A percentile compares a stretch with the other conserved stretches of the same genome.
phyloP scores from a whole-genome alignment of 148 eudicot species.

The Rhododendron ovatum region DNA sequence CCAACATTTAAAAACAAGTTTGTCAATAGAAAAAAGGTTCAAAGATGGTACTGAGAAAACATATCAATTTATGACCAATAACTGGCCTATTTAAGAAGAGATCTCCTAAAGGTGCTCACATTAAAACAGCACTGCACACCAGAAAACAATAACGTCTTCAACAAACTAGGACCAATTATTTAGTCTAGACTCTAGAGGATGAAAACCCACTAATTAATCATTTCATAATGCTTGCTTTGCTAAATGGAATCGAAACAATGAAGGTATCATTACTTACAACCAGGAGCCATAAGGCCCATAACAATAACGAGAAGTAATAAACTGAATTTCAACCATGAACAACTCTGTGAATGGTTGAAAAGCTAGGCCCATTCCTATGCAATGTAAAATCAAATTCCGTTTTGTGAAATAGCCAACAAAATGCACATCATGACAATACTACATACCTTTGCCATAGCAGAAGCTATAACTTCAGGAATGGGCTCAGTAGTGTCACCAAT shows the following conservation, averaged over 20 bases:
- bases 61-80: not conserved
- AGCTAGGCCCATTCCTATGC: not conserved
- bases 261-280: not conserved
- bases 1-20: not conserved
- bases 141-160: not conserved
- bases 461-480: conserved; percentile 54
- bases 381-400: not conserved
- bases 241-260: not conserved
- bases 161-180: not conserved
- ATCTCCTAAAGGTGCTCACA: not conserved
- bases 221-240: not conserved
- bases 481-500: conserved; percentile 88
- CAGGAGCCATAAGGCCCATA: not conserved
- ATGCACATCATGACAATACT: not conserved
- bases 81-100: not conserved
- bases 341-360: not conserved
- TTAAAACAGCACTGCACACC: not conserved
- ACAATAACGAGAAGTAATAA: not conserved
- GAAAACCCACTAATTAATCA: not conserved
- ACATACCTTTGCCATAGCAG: conserved; percentile 70
- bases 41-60: not conserved
- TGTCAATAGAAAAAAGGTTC: not conserved
- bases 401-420: not conserved
- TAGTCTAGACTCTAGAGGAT: not conserved
- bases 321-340: not conserved